Base-by-base conservation (phyloP, 768 basidiomycete species). In the Boletus reticulatus region DNA sequence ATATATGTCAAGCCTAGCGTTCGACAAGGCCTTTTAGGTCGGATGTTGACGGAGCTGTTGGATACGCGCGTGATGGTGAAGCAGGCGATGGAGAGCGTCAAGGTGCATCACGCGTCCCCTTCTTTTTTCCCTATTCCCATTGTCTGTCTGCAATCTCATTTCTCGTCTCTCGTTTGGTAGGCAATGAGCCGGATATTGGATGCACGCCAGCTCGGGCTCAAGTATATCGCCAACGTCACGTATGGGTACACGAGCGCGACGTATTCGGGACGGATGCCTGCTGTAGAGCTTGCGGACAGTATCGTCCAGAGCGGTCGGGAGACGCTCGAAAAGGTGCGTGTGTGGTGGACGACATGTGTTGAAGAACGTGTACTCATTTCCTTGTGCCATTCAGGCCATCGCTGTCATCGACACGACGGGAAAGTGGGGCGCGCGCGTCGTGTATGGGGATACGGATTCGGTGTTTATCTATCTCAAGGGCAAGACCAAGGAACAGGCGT, bases 1-100 rank as follows among this genome's bases (percentile, higher is more conserved):
- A 84, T 98, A 74, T 99, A 94, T 69, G 89, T 93, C 55, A 97
- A 96, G 66, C 78, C 86, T 0, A 78, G 80, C 44, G 87, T 98
- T 4, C 83, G 97, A 20, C 88, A 84, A 66, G 94, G 94, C 17
- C 78, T 97, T 6, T 76, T 99, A 11, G 85, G 86, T 4, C 85
- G 95, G 57, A 98, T 99, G 96, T 76, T 99, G 59, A 81, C 80
- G 4, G 97, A 99, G 71, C 76, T 98, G 4, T 75, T 99, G 59
- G 92, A 98, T 50, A 98, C 96, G 17, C 80, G 97, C 51, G 92
- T 98, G 6, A 98, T 99, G 97, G 89, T 99, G 24, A 99, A 98
- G 68, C 88, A 93, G 59, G 93, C 92, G 4, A 94, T 97, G 94
- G 97, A 98, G 69, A 75, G 79, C 22, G 80, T 80, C 68, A 93